Conservation (phyloP, 108 stramenopile genomes). For the Aurantiochytrium sp. region DNA sequence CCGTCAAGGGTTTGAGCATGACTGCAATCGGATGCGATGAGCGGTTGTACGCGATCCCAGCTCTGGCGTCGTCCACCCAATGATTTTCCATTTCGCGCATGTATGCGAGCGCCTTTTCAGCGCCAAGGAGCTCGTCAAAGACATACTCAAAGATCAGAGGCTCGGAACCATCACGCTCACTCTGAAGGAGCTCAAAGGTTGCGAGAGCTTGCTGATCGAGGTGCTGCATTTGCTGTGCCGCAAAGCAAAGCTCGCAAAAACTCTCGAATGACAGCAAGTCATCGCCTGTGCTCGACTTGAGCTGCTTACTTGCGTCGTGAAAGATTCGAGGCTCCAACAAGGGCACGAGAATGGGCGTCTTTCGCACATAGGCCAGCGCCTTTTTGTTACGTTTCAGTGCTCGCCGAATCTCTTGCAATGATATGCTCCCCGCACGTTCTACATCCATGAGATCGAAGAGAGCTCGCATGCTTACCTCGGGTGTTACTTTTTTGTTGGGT, state of each 20-base stretch:
- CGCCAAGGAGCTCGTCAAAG: neutral
- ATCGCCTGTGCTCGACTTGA: neutral
- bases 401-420: neutral
- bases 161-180: neutral
- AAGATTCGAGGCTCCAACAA: neutral
- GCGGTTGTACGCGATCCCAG: too few species aligned
- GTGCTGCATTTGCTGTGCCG: neutral
- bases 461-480: neutral
- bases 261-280: neutral
- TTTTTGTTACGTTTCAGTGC: neutral
- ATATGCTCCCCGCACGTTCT: neutral
- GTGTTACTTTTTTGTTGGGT: neutral
- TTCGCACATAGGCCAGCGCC: neutral
- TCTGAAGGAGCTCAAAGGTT: neutral
- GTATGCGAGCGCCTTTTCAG: neutral
- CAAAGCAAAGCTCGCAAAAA: neutral
- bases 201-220: neutral
- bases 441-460: neutral
- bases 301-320: neutral
- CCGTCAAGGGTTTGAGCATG: neutral
- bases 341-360: neutral
- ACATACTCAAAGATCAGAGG: neutral
- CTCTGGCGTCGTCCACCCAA: neutral
- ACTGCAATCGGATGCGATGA: neutral
- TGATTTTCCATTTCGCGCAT: neutral